Conservation (phyloP, 169 alveolate species). For the Miamiensis avidus region DNA sequence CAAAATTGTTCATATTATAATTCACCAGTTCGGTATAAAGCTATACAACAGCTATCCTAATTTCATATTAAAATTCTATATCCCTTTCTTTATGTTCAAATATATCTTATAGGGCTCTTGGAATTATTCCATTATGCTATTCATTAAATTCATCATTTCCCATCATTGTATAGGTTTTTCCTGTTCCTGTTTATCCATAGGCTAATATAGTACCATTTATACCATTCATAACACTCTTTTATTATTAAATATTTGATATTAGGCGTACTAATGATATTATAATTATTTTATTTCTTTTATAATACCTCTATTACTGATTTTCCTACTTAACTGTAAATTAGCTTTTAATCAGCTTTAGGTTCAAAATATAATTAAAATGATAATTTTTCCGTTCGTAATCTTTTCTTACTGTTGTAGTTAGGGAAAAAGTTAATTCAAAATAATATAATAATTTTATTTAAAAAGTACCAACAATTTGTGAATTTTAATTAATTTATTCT, state of each 20-base stretch:
- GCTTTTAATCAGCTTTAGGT: constrained; percentile 63
- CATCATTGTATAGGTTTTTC: constrained; percentile 85
- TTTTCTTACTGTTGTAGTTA: constrained; percentile 24
- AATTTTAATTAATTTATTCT: constrained; percentile 52
- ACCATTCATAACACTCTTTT: constrained; percentile 78
- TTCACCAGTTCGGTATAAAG: constrained; percentile 85
- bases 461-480: constrained; percentile 28
- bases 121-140: constrained; percentile 71
- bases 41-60: constrained; percentile 69
- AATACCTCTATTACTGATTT: constrained; percentile 72
- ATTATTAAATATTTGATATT: not conserved
- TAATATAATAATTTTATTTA: not conserved
- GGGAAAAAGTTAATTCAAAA: not conserved
- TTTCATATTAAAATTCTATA: constrained; percentile 50
- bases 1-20: constrained; percentile 21
- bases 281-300: not conserved
- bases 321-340: constrained; percentile 68
- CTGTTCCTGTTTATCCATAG: constrained; percentile 89
- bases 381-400: constrained; percentile 68
- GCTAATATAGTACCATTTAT: constrained; percentile 88
- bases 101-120: constrained; percentile 73
- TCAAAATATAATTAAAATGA: constrained; percentile 67
- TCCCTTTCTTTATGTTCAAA: constrained; percentile 64
- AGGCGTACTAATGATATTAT: not conserved
- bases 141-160: constrained; percentile 63